Evolutionary conservation across 768 basidiomycete genomes (phyloP).

Genomic region (Neoboletus brunneissimus): DNA sequence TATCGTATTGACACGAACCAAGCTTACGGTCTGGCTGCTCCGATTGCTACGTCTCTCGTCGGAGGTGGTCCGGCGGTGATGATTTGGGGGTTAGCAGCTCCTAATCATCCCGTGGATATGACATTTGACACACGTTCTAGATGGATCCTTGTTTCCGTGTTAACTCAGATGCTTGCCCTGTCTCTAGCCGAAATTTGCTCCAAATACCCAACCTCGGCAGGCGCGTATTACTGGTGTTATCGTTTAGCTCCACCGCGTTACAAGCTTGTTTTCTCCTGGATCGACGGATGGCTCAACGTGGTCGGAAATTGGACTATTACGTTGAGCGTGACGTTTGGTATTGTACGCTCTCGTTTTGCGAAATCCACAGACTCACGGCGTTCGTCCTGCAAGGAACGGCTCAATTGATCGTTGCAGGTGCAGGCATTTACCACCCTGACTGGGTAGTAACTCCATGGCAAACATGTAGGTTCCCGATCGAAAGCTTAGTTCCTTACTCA

Average conservation of each 20-base stretch:
- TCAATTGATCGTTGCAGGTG: conserved; percentile 58
- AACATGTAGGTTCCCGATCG: conserved; percentile 41
- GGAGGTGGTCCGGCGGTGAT: conserved; percentile 56
- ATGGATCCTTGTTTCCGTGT: conserved; percentile 49
- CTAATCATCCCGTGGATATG: too few species aligned
- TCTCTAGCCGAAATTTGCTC: conserved; percentile 60
- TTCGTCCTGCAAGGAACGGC: conserved; percentile 43
- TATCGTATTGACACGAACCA: conserved; percentile 2
- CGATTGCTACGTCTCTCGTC: conserved; percentile 52
- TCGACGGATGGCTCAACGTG: conserved; percentile 67
- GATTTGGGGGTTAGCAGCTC: conserved; percentile 50
- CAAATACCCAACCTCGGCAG: conserved; percentile 59
- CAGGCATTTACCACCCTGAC: conserved; percentile 53
- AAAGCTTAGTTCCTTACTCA: neutral
- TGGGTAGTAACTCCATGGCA: conserved; percentile 61
- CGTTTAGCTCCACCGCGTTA: conserved; percentile 52
- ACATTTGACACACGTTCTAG: conserved; percentile 25
- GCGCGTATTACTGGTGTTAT: conserved; percentile 67
- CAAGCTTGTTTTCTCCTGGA: conserved; percentile 55
- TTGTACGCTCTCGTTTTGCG: too few species aligned
- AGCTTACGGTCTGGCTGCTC: conserved; percentile 58
- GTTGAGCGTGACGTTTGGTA: conserved; percentile 63
- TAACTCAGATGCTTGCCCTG: conserved; percentile 47
- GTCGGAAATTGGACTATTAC: conserved; percentile 69
- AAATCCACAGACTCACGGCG: neutral